phyloP scores from a whole-genome alignment of 805 yeast genomes.

The Wickerhamomyces hampshirensis region DNA sequence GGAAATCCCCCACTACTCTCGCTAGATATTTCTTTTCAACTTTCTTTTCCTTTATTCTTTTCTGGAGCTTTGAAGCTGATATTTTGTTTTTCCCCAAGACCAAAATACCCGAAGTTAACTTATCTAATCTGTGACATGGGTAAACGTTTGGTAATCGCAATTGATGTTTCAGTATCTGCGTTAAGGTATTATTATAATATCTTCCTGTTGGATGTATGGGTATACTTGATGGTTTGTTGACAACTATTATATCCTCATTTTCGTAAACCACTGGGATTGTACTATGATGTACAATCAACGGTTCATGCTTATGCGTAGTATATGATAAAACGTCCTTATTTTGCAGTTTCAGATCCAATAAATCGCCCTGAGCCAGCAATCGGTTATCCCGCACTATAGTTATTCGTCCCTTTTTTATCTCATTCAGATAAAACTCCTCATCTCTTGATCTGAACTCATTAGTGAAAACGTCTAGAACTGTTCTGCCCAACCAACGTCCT shows the following conservation, averaged over 20 bases:
- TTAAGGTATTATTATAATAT: constrained; percentile 70
- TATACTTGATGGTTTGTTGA: constrained; percentile 90
- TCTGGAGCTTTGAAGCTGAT: constrained; percentile 51
- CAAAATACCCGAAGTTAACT: constrained; percentile 93
- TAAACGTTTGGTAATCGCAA: constrained; percentile 29
- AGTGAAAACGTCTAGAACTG: constrained; percentile 15
- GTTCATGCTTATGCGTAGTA: constrained; percentile 83
- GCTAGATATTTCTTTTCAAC: constrained; percentile 84
- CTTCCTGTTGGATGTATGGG: constrained; percentile 97
- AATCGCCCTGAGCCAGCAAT: too few relatives aligned
- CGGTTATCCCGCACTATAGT: too few relatives aligned
- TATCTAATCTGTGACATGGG: constrained; percentile 82
- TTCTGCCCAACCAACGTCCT: constrained; percentile 22
- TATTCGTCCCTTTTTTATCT: constrained; percentile 9
- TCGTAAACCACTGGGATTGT: constrained; percentile 34
- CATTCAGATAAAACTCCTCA: constrained; percentile 8
- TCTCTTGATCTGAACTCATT: constrained; percentile 20
- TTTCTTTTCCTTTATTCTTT: constrained; percentile 53
- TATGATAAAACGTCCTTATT: constrained; percentile 22
- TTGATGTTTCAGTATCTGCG: constrained; percentile 71
- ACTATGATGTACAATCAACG: constrained; percentile 30
- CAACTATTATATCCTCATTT: constrained; percentile 60
- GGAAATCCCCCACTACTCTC: constrained; percentile 81
- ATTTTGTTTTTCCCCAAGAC: constrained; percentile 28
- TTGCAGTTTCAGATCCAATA: constrained; percentile 14